Percentiles rank a stretch among this genome's conserved stretches.
Evolutionary conservation across 768 basidiomycete genomes (phyloP).

Genomic region (Pleurotus cornucopiae): DNA sequence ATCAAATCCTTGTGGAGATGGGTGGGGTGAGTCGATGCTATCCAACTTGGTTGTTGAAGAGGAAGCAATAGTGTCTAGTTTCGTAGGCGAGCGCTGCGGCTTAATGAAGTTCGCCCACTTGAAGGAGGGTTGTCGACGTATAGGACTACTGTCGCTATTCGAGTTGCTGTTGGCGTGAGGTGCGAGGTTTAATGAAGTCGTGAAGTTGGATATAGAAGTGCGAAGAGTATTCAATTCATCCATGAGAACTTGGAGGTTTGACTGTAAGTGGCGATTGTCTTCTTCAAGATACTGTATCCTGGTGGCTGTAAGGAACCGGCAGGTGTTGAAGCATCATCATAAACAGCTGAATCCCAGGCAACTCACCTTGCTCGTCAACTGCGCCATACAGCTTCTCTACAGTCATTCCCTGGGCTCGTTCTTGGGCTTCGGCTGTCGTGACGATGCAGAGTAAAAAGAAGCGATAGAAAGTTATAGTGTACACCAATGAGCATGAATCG

Average conservation of each 20-base stretch:
- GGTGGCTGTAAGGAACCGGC: conserved; percentile 40
- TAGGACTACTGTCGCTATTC: conserved; percentile 37
- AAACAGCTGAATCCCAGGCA: neutral
- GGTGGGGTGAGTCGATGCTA: conserved; percentile 66
- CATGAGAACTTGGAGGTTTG: conserved; percentile 55
- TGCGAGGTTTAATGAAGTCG: conserved; percentile 4
- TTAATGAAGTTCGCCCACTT: conserved; percentile 86
- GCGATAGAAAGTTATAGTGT: no score
- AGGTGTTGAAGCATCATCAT: no score
- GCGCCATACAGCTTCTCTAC: conserved; percentile 64
- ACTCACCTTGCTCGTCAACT: conserved; percentile 72
- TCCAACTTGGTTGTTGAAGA: conserved; percentile 74
- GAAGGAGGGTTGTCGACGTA: conserved; percentile 76
- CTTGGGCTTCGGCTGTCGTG: conserved; percentile 34
- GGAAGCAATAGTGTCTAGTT: conserved; percentile 36
- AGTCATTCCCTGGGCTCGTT: conserved; percentile 47
- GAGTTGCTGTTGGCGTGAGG: conserved; percentile 6
- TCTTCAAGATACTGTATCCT: conserved; percentile 69
- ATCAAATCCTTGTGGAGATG: conserved; percentile 75
- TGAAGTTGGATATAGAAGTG: conserved; percentile 18
- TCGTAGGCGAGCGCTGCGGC: conserved; percentile 77
- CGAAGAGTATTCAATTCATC: conserved; percentile 57
- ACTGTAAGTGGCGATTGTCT: conserved; percentile 69
- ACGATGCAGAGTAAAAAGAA: no score
- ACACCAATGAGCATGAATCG: neutral